Base-by-base conservation (phyloP, 2,329 filamentous ascomycete genomes). In the Dactylellina parvicollis region DNA sequence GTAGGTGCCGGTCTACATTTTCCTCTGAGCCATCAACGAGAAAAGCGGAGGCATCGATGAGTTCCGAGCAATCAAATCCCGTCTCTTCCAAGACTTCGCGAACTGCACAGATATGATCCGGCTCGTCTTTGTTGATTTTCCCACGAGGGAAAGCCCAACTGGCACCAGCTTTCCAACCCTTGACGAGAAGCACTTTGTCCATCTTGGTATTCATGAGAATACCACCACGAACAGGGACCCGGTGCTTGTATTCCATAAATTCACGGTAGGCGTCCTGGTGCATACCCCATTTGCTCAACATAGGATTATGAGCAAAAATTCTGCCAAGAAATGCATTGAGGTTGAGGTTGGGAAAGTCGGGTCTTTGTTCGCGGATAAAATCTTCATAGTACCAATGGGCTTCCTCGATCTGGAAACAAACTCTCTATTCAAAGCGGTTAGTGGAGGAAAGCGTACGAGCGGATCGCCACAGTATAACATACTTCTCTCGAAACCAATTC, bases 381-480 rank as follows among this genome's bases (percentile, higher is more conserved):
- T 99, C 95, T 84, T 99, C 95, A 87, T 99, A 99, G 82, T 96
- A 99, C 95, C 95, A 99, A 88, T 99, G 96, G 78, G 95, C 95
- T 82, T 99, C 96, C 82, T 99, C 95, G 77, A 99, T 91, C 82
- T 98, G 93, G 81, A 99, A 99, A 83, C 94, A 98, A 82, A 99
- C 95, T 79, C 95, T 90, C 80, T 78, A 36, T 16, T 30, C 12
- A 28, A 42, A 8, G 18, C 18, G 9, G 24, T 65, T 54, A 72
- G 44, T 14, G 32, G 14, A 20, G 16, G n/a, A 24, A 20, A 3
- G 5, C 14, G 2, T 26, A 20, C n/a, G 14, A 24, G 18, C 12
- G 14, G 12, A 32, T 9, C 20, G 5, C 34, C 24, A 14, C n/a
- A 18, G 20, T 16, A 16, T 12, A 62, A 20, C 75, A 22, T 67